Conservation (phyloP, 331 rosid species). For the Ulmus americana region DNA sequence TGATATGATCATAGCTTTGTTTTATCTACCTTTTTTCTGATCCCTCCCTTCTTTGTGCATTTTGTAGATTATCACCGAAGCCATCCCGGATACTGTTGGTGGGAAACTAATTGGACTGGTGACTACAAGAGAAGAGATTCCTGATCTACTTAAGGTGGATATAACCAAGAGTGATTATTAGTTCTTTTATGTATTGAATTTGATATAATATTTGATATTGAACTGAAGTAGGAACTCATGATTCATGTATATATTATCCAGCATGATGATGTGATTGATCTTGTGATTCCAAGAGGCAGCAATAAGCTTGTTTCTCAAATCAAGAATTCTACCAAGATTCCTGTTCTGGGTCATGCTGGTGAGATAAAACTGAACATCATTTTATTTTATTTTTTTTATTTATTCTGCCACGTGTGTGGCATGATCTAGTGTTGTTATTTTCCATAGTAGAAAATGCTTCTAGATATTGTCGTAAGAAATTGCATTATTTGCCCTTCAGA, state of each 20-base stretch:
- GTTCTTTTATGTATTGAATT: slow-evolving; percentile 15
- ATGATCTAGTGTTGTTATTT: slow-evolving; percentile 10
- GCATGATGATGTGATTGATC: slow-evolving; percentile 91
- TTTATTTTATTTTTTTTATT: background rate
- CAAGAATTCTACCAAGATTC: slow-evolving; percentile 90
- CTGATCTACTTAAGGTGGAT: slow-evolving; percentile 79
- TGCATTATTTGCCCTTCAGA: slow-evolving; percentile 44
- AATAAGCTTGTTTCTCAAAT: slow-evolving; percentile 89
- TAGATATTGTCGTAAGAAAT: slow-evolving; percentile 5
- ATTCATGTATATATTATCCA: slow-evolving; percentile 29
- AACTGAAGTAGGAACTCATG: slow-evolving; percentile 19
- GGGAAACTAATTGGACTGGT: slow-evolving; percentile 85
- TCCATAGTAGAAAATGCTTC: slow-evolving; percentile 14
- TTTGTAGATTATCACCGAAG: slow-evolving; percentile 68
- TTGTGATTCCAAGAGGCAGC: slow-evolving; percentile 98
- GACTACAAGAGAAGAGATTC: slow-evolving; percentile 94
- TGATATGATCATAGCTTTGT: slow-evolving; percentile 9
- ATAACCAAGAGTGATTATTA: background rate
- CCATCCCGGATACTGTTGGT: slow-evolving; percentile 82
- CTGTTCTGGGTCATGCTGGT: slow-evolving; percentile 99
- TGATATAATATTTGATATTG: slow-evolving; percentile 20
- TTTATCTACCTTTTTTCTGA: slow-evolving; percentile 3
- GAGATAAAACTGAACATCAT: slow-evolving; percentile 25
- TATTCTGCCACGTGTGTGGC: slow-evolving; percentile 18
- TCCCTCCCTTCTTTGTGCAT: slow-evolving; percentile 11